Evolutionary conservation across 768 basidiomycete genomes (phyloP).

Genomic region (Podaxis sp.): DNA sequence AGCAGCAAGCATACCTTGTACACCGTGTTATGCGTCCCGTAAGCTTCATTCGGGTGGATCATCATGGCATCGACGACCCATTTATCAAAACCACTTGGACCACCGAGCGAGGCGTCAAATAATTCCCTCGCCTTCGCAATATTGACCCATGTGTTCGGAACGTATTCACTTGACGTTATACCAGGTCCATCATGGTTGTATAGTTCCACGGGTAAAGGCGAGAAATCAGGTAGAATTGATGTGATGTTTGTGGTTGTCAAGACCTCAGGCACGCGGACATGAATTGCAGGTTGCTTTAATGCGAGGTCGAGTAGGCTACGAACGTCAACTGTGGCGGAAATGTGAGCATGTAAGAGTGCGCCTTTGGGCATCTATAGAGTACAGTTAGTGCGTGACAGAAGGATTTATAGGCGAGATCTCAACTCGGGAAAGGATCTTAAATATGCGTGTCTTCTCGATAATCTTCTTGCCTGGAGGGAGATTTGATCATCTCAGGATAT

Average conservation of each 20-base stretch:
- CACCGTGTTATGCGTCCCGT: conserved; percentile 69
- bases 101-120: conserved; percentile 54
- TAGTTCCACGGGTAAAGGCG: conserved; percentile 39
- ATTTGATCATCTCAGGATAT: not conserved
- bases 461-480: conserved; percentile 46
- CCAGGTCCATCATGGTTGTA: conserved; percentile 30
- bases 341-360: conserved; percentile 69
- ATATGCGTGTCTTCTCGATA: conserved; percentile 62
- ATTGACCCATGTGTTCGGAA: conserved; percentile 51
- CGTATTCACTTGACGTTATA: conserved; percentile 46
- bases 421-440: conserved; percentile 23
- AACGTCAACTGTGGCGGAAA: conserved; percentile 70
- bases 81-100: conserved; percentile 64
- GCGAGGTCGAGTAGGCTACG: conserved; percentile 53
- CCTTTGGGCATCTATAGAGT: conserved; percentile 76
- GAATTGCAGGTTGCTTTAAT: conserved; percentile 56
- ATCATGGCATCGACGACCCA: conserved; percentile 62
- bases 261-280: conserved; percentile 47
- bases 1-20: conserved; percentile 44
- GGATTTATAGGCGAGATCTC: not conserved
- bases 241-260: conserved; percentile 42
- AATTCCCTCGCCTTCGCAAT: conserved; percentile 51
- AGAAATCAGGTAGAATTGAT: conserved; percentile 52
- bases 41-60: conserved; percentile 72
- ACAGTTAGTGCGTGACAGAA: not conserved